Conservation (phyloP, 2,329 filamentous ascomycete species). For the Aspergillus novoparasiticus region DNA sequence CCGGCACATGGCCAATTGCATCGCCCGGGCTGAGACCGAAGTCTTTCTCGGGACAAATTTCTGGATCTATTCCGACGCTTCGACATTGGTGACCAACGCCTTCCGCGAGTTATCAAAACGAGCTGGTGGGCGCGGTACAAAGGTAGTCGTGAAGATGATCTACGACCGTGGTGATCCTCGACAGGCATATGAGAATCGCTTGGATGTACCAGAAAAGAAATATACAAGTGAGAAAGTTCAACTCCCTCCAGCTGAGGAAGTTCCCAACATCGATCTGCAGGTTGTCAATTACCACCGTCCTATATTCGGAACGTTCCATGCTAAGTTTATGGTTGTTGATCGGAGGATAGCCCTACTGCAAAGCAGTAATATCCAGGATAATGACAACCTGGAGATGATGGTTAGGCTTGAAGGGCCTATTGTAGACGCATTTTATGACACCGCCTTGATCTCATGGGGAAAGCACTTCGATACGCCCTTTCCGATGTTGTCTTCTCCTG, state of each 20-base stretch:
- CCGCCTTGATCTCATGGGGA: conserved; percentile 72
- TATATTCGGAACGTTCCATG: conserved; percentile 73
- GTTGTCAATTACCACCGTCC: conserved; percentile 74
- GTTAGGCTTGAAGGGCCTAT: conserved; percentile 74
- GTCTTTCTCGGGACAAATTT: conserved; percentile 76
- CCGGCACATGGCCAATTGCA: conserved; percentile 75
- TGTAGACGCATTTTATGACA: conserved; percentile 75
- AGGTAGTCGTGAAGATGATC: conserved; percentile 70
- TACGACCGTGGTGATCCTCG: conserved; percentile 71
- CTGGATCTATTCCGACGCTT: conserved; percentile 71
- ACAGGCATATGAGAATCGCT: conserved; percentile 67
- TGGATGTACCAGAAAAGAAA: conserved; percentile 58
- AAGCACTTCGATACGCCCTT: conserved; percentile 62
- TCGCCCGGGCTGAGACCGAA: conserved; percentile 71
- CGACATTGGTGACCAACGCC: conserved; percentile 67
- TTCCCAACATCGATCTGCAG: conserved; percentile 71
- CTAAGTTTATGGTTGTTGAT: conserved; percentile 78
- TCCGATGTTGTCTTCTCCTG: conserved; percentile 57
- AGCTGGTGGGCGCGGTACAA: conserved; percentile 59
- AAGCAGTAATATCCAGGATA: conserved; percentile 77
- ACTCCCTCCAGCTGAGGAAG: conserved; percentile 64
- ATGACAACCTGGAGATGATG: conserved; percentile 82
- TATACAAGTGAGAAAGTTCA: conserved; percentile 62
- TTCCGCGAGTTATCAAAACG: conserved; percentile 69
- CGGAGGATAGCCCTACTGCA: conserved; percentile 69